Percentiles rank a stretch among this genome's conserved stretches.
Conservation (phyloP, 1,284 basidiomycete species). For the Lignosus rhinocerotis region DNA sequence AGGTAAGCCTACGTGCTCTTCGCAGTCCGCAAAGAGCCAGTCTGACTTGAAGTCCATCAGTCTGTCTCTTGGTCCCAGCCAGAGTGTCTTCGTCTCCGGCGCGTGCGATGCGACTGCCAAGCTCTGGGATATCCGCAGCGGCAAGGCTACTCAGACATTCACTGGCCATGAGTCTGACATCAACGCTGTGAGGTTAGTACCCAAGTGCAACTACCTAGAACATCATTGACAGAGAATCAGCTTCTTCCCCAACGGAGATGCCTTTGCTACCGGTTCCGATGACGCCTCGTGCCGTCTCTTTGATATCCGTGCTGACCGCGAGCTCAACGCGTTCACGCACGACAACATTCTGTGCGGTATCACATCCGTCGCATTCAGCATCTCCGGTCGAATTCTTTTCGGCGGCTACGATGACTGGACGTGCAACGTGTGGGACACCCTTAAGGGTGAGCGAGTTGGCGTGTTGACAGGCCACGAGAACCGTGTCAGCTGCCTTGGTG, state of each 20-base stretch:
- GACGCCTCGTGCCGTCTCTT: slow-evolving; percentile 98
- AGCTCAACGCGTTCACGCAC: slow-evolving; percentile 95
- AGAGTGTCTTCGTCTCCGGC: slow-evolving; percentile 96
- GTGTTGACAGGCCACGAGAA: slow-evolving; percentile 98
- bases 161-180: slow-evolving; percentile 99
- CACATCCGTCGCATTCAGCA: slow-evolving; percentile 97
- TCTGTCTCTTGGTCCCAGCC: slow-evolving; percentile 90
- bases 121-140: slow-evolving; percentile 97
- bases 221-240: slow-evolving; percentile 42
- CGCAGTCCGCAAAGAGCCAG: slow-evolving; percentile 15
- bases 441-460: slow-evolving; percentile 97
- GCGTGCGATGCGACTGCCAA: slow-evolving; percentile 98
- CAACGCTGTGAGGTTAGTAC: slow-evolving; percentile 92
- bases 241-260: slow-evolving; percentile 99
- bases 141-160: slow-evolving; percentile 97
- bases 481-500: slow-evolving; percentile 94
- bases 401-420: slow-evolving; percentile 99
- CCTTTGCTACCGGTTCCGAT: slow-evolving; percentile 98
- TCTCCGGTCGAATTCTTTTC: slow-evolving; percentile 95
- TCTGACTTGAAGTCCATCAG: slow-evolving; percentile 43
- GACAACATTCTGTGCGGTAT: slow-evolving; percentile 99
- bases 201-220: slow-evolving; percentile 13
- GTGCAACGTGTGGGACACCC: slow-evolving; percentile 98
- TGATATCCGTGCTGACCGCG: slow-evolving; percentile 96
- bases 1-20: slow-evolving; percentile 57